Evolutionary conservation across 2,329 filamentous ascomycete species (phyloP), one percentile per base, ranked within the genome.

Genomic region (Phoma sp.): DNA sequence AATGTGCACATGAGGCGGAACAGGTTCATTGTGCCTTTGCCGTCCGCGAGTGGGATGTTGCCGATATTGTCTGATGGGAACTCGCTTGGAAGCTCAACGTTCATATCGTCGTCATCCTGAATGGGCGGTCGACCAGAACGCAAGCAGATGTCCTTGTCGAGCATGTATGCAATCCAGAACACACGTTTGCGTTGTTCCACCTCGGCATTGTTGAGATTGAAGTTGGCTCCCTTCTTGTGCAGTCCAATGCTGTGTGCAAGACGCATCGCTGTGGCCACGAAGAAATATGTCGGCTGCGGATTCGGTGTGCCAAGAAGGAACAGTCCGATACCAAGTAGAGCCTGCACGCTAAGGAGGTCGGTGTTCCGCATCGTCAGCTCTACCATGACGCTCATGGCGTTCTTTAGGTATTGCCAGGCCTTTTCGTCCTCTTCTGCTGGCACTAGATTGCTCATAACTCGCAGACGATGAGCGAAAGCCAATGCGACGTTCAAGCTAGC

Each of bases 271-370:
- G 93, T 91, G 5, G 93, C 91, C 25, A 98, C 88, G 42, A 98
- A 83, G 66, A 96, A 88, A 72, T 96, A 97, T 2, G 91, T 90
- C 1, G 95, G 93, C 66, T 99, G 95, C 0, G 93, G 95, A 67
- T 98, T 99, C 0, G 95, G 93, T 0, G 95, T 98, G 59, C 95
- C 95, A 73, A 97, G 92, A 76, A 99, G 84, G 77, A 98, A 99
- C 14, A 97, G 81, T 2, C 92, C 84, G 89, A 98, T 96, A 55
- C 93, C 95, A 21, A 98, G 80, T 39, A 99, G 80, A 12, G 93
- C 95, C 76, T 99, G 95, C 2, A 99, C 93, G 67, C 93, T 97
- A 32, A 98, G 80, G 17, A 99, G 81, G 76, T 99, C 95, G 7
- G 93, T 96, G 71, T 97, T 98, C 36, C 93, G 89, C 89, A 99